Evolutionary conservation across 805 yeast genomes (phyloP).

Genomic region (Pichia eremophila): DNA sequence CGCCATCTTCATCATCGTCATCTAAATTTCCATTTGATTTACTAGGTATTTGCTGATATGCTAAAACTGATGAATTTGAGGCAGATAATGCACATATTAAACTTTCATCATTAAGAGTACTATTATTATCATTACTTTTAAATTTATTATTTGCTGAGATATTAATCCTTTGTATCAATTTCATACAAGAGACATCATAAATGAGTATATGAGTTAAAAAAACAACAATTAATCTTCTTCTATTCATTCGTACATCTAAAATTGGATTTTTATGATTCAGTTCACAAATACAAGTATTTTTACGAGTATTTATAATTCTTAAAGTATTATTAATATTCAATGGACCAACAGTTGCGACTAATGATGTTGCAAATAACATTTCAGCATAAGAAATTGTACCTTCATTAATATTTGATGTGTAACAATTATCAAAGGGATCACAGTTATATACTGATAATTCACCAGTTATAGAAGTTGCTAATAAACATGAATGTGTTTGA

Average conservation of each 20-base stretch:
- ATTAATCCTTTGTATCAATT: conserved; percentile 63
- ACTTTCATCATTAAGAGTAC: not conserved
- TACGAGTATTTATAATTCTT: conserved; percentile 74
- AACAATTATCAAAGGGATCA: conserved; percentile 76
- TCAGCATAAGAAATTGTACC: conserved; percentile 67
- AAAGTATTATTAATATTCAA: conserved; percentile 52
- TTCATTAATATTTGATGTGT: conserved; percentile 26
- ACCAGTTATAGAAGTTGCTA: not conserved
- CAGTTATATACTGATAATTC: conserved; percentile 72
- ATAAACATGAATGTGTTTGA: not conserved
- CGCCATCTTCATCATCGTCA: not conserved
- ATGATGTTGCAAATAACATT: conserved; percentile 83
- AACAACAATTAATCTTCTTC: conserved; percentile 72
- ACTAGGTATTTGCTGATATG: conserved; percentile 41
- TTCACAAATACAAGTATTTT: conserved; percentile 72
- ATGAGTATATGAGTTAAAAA: conserved; percentile 74
- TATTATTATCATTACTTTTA: no score
- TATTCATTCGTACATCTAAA: conserved; percentile 63
- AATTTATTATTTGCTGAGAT: conserved; percentile 12
- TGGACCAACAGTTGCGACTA: conserved; percentile 65
- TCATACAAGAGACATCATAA: conserved; percentile 87
- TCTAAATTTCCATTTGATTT: not conserved
- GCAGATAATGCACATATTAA: conserved; percentile 24
- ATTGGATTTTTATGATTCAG: conserved; percentile 75
- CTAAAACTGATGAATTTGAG: conserved; percentile 40